A percentile compares a stretch with the other conserved stretches of the same genome.
phyloP scores from a whole-genome alignment of 108 stramenopile species.

The Mayamaea pseudoterrestris region DNA sequence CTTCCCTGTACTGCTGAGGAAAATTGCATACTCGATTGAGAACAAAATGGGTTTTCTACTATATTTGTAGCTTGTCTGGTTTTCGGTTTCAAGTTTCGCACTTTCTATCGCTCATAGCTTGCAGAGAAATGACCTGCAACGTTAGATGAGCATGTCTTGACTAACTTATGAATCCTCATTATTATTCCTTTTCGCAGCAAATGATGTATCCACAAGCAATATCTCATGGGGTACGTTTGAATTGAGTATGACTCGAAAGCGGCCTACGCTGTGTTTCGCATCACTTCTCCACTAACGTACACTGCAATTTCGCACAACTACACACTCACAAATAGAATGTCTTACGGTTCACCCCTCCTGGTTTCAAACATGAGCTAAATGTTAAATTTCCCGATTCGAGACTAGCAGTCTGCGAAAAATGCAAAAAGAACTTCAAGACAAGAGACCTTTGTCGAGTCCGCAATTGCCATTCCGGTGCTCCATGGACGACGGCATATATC shows the following conservation, averaged over 20 bases:
- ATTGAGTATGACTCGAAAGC: no score
- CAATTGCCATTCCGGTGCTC: conserved; percentile 54
- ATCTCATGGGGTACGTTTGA: conserved; percentile 40
- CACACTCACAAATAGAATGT: conserved; percentile 19
- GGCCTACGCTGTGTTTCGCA: no score
- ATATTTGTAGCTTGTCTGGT: neutral
- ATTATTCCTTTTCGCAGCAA: conserved; percentile 19
- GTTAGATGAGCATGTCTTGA: neutral
- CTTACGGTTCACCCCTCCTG: conserved; percentile 53
- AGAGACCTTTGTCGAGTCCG: conserved; percentile 70
- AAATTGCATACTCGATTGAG: neutral
- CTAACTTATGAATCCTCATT: neutral
- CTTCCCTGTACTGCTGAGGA: no score
- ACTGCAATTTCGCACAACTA: neutral
- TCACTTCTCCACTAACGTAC: no score
- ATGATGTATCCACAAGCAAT: conserved; percentile 45
- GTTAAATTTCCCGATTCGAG: conserved; percentile 71
- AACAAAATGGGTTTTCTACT: neutral
- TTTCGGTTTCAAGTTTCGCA: no score
- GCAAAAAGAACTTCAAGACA: conserved; percentile 84
- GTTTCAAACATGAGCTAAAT: conserved; percentile 59
- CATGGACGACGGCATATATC: conserved; percentile 75
- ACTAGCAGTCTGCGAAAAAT: conserved; percentile 66
- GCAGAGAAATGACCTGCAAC: neutral
- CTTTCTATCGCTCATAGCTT: no score